These are phyloP conservation scores for Abrus precatorius DNA, from an alignment of 306 rosid genomes.

Conservation along the genomic window DNA sequence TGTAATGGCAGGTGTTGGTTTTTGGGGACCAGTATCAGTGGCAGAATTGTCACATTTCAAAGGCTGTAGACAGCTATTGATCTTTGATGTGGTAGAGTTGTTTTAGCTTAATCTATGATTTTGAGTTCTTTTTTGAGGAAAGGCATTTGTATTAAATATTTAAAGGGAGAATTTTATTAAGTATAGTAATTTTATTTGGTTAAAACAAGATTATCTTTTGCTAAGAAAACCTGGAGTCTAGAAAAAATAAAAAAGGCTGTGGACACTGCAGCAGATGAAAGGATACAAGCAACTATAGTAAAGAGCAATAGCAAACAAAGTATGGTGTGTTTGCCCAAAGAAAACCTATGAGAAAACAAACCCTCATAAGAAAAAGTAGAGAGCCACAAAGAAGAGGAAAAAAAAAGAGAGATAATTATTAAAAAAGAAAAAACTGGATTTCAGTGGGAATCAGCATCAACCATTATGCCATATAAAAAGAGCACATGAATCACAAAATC, in stretches of 20 bases:
- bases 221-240: too few species aligned
- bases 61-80: conserved; percentile 38
- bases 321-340: conserved; percentile 9
- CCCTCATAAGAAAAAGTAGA: conserved; percentile 22
- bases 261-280: conserved; percentile 52
- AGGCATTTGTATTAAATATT: too few species aligned
- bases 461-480: conserved; percentile 39
- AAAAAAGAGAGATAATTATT: not conserved
- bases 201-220: too few species aligned
- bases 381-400: not conserved
- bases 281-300: conserved; percentile 35
- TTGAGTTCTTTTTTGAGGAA: too few species aligned
- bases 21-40: conserved; percentile 58
- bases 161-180: too few species aligned
- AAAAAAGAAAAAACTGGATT: conserved; percentile 50
- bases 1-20: conserved; percentile 56
- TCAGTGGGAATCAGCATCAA: conserved; percentile 44
- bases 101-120: too few species aligned
- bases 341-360: conserved; percentile 33
- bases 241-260: not conserved
- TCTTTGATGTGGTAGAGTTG: too few species aligned
- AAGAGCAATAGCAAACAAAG: conserved; percentile 29
- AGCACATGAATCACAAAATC: conserved; percentile 35
- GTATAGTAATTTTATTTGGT: too few species aligned
- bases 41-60: conserved; percentile 51